Evolutionary conservation across 2,329 filamentous ascomycete genomes (phyloP).

Genomic region (Fusarium acutatum): DNA sequence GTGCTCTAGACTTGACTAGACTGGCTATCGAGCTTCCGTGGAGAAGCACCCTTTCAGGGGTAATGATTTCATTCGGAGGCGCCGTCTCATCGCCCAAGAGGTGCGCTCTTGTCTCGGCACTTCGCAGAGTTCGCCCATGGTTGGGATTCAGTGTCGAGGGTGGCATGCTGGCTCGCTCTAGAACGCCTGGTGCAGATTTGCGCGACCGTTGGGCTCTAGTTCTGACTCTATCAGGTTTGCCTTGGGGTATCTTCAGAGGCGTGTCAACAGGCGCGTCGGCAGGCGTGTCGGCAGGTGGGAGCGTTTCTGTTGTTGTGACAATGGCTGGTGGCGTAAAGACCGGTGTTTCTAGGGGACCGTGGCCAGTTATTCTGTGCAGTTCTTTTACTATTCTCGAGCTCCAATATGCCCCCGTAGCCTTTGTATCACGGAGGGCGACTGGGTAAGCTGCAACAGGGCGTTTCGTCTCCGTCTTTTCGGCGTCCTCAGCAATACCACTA

Average conservation of each 20-base stretch:
- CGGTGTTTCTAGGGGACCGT: constrained; percentile 22
- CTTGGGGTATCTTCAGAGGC: constrained; percentile 1
- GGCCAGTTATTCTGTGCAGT: constrained; percentile 49
- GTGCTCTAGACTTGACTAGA: constrained; percentile 59
- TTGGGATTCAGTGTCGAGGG: constrained; percentile 50
- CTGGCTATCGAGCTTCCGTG: constrained; percentile 56
- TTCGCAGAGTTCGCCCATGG: constrained; percentile 45
- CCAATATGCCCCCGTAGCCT: constrained; percentile 55
- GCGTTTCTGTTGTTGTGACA: not conserved
- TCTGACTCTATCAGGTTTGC: constrained; percentile 28
- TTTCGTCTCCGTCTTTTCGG: constrained; percentile 41
- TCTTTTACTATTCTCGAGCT: constrained; percentile 53
- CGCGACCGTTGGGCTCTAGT: constrained; percentile 46
- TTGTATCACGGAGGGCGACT: constrained; percentile 56
- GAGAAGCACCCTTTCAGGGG: constrained; percentile 11
- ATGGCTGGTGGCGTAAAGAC: constrained; percentile 24
- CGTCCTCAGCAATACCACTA: constrained; percentile 33
- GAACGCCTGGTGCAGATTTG: constrained; percentile 52
- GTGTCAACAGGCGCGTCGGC: not conserved
- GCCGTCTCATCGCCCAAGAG: not conserved
- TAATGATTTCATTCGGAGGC: not conserved
- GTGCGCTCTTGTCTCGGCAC: constrained; percentile 12
- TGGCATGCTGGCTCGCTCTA: constrained; percentile 43
- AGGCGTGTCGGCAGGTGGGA: not conserved
- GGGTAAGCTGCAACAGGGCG: constrained; percentile 51